Percentiles rank a stretch among this genome's conserved stretches.
phyloP scores from a whole-genome alignment of 2,329 filamentous ascomycete species.

The Rhexocercosporidium sp. region DNA sequence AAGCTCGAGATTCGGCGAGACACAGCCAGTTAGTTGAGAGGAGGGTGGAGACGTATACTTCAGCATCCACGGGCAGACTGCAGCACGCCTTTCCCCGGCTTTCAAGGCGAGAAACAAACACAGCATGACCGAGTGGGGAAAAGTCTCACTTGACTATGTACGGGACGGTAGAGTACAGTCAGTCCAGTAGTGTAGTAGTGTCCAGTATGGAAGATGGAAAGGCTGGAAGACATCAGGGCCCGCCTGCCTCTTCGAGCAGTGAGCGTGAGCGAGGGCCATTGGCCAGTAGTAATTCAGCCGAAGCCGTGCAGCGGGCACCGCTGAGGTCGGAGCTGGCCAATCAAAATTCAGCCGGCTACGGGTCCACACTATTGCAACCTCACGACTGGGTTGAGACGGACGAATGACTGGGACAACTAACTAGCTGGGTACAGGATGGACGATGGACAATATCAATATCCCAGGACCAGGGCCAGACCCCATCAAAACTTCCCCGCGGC shows the following conservation, averaged over 20 bases:
- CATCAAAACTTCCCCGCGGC: not conserved
- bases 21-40: too few relatives aligned
- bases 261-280: not conserved
- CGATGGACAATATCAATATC: too few relatives aligned
- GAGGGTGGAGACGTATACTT: not conserved
- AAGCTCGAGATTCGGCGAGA: not conserved
- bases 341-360: not conserved
- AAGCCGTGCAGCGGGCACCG: not conserved
- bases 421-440: too few relatives aligned
- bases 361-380: too few relatives aligned
- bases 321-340: not conserved
- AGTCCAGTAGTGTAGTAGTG: too few relatives aligned
- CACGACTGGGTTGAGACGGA: too few relatives aligned
- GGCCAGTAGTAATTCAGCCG: not conserved
- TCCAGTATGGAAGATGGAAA: too few relatives aligned
- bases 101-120: not conserved
- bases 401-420: too few relatives aligned
- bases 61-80: not conserved
- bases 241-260: not conserved
- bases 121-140: too few relatives aligned
- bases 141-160: too few relatives aligned
- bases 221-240: not conserved
- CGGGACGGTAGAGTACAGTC: too few relatives aligned
- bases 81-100: conserved; percentile 5
- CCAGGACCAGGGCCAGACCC: too few relatives aligned